These are phyloP conservation scores for Petrea volubilis DNA, from an alignment of 257 asterid species.

Conservation along the genomic window DNA sequence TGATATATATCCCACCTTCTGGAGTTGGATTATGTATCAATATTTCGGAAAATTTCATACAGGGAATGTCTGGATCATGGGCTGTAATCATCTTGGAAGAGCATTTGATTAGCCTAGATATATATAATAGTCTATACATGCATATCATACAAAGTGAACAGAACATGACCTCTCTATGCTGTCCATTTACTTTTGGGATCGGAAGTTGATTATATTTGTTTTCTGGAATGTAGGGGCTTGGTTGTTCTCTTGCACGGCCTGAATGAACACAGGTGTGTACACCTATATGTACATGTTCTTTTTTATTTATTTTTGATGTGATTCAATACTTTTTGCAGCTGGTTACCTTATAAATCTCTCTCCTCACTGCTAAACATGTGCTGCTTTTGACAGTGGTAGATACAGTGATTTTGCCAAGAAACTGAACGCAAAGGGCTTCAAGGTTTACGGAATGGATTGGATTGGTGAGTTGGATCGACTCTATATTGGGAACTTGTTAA, in stretches of 20 bases:
- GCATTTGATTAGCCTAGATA: too few relatives aligned
- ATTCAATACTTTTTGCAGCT: background rate
- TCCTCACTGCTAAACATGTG: background rate
- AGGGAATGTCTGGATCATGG: too few relatives aligned
- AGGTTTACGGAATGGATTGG: slow-evolving; percentile 97
- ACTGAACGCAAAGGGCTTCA: slow-evolving; percentile 81
- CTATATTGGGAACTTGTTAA: background rate
- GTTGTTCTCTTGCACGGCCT: slow-evolving; percentile 77
- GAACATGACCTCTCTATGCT: too few relatives aligned
- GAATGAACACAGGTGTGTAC: slow-evolving; percentile 80
- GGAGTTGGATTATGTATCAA: too few relatives aligned
- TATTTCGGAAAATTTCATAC: too few relatives aligned
- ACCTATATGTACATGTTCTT: background rate
- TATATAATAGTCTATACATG: too few relatives aligned
- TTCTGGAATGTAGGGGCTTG: slow-evolving; percentile 56
- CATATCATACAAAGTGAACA: too few relatives aligned
- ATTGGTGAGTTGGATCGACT: slow-evolving; percentile 65
- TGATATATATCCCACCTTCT: too few relatives aligned
- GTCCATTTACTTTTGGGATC: background rate
- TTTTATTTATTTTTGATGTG: background rate
- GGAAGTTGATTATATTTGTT: background rate
- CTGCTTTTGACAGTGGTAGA: slow-evolving; percentile 62
- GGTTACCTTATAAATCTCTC: background rate
- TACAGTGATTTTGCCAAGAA: slow-evolving; percentile 74
- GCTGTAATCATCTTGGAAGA: too few relatives aligned